Evolutionary conservation across 1,284 basidiomycete genomes (phyloP).

Genomic region (Pterulicium gracile): DNA sequence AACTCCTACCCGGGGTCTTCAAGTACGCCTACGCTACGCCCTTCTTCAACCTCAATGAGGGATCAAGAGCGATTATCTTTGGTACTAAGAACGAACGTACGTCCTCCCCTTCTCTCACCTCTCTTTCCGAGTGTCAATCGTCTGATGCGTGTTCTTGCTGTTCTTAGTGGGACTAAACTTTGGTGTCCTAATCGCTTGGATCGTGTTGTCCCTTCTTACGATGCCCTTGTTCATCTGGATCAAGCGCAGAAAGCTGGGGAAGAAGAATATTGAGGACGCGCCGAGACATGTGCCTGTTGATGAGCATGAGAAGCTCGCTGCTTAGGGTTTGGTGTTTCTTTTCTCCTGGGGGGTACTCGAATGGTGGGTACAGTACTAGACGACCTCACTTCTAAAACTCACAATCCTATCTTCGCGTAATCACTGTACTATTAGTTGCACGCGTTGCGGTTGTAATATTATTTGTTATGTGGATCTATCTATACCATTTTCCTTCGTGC

Average conservation of each 20-base stretch:
- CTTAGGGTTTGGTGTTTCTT: too few species aligned
- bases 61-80: constrained; percentile 45
- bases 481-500: too few species aligned
- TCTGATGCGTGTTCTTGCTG: constrained; percentile 6
- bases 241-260: constrained; percentile 19
- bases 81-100: constrained; percentile 36
- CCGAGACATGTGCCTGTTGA: too few species aligned
- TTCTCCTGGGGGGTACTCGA: too few species aligned
- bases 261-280: too few species aligned
- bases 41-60: constrained; percentile 43
- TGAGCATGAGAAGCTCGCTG: too few species aligned
- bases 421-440: too few species aligned
- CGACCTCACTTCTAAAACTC: too few species aligned
- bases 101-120: constrained; percentile 10
- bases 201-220: constrained; percentile 30
- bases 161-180: constrained; percentile 39
- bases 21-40: constrained; percentile 44
- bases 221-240: constrained; percentile 30
- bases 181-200: constrained; percentile 38
- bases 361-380: too few species aligned
- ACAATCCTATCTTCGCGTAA: too few species aligned
- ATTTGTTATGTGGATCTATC: too few species aligned
- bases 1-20: constrained; percentile 43
- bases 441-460: too few species aligned
- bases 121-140: background rate